Conservation (phyloP, 2,329 filamentous ascomycete genomes). For the Mariannaea elegans region DNA sequence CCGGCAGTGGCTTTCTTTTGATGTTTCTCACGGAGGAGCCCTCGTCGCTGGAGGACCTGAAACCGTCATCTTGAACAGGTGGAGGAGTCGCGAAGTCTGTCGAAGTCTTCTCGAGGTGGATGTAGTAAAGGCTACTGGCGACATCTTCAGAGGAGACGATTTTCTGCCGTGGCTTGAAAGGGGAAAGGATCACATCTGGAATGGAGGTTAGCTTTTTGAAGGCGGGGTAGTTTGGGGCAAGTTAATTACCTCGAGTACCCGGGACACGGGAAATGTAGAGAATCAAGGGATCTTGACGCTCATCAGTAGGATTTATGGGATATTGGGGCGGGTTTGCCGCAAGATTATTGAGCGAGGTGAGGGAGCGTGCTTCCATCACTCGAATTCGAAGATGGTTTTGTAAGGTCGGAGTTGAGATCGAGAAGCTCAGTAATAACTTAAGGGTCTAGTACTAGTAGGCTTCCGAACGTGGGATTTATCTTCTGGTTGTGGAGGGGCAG, state of each 20-base stretch:
- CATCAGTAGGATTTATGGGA: slow-evolving; percentile 77
- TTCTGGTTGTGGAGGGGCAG: not conserved
- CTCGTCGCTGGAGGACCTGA: slow-evolving; percentile 55
- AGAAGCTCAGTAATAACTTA: slow-evolving; percentile 6
- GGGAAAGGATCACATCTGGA: slow-evolving; percentile 88
- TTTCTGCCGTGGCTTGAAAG: slow-evolving; percentile 87
- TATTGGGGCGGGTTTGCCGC: slow-evolving; percentile 89
- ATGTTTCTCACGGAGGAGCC: slow-evolving; percentile 56
- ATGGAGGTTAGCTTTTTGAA: slow-evolving; percentile 30
- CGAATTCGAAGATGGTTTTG: not conserved
- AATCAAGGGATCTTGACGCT: slow-evolving; percentile 74
- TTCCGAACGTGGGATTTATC: not conserved
- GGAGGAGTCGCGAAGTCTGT: slow-evolving; percentile 56
- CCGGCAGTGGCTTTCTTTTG: slow-evolving; percentile 61
- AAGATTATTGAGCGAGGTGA: slow-evolving; percentile 80
- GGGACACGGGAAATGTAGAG: slow-evolving; percentile 95
- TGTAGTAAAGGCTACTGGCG: slow-evolving; percentile 86
- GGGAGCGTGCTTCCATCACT: slow-evolving; percentile 79
- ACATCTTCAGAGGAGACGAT: slow-evolving; percentile 91
- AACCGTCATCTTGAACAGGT: slow-evolving; percentile 40
- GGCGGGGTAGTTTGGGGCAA: slow-evolving; percentile 22
- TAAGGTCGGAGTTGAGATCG: slow-evolving; percentile 18
- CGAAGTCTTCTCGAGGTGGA: slow-evolving; percentile 72
- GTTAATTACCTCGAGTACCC: slow-evolving; percentile 78
- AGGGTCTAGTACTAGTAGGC: not conserved